Evolutionary conservation across 1,284 basidiomycete genomes (phyloP), one percentile per base, ranked within the genome.

Genomic region (Bondarzewia mesenterica): DNA sequence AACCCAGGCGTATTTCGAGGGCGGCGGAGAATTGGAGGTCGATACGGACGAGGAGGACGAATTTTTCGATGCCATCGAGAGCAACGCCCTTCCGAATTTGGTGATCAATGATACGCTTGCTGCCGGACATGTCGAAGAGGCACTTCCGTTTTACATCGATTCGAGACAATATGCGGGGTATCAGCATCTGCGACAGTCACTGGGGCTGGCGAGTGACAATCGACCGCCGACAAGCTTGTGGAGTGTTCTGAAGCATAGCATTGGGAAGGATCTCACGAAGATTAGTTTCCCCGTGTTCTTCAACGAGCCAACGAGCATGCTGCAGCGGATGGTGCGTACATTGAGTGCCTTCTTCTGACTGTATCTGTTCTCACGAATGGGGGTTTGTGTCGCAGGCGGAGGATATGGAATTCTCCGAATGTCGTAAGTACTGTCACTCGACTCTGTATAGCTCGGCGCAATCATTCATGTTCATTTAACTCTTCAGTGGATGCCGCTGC

Each of bases 201-300:
- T 98, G 35, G 77, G 82, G 1, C 80, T 97, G 48, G 74, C 74
- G 36, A 80, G 70, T 46, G 92, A 95, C 59, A 82, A 95, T 54
- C 70, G 93, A 35, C 95, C 94, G 8, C 85, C 85, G 37, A 92
- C 93, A 54, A 93, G 89, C 62, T 71, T 99, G 42, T 99, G 95
- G 95, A 84, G 85, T 27, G 94, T 98, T 51, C 71, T 99, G 70
- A 99, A 98, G 72, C 85, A 90, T 55, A 91, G 87, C 54, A 96
- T 99, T 52, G 95, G 95, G 54, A 98, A 98, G 71, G 94, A 98
- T 64, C 70, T 98, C 59, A 98, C 94, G 38, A 95, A 82, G 75
- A 98, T 98, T 54, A 85, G 82, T 60, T 96, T 97, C 69, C 94
- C 94, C 1, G 93, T 97, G 45, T 91, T 85, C 66, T 97, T 98